Conservation (phyloP, 2,329 filamentous ascomycete genomes). For the Botryotinia convoluta region DNA sequence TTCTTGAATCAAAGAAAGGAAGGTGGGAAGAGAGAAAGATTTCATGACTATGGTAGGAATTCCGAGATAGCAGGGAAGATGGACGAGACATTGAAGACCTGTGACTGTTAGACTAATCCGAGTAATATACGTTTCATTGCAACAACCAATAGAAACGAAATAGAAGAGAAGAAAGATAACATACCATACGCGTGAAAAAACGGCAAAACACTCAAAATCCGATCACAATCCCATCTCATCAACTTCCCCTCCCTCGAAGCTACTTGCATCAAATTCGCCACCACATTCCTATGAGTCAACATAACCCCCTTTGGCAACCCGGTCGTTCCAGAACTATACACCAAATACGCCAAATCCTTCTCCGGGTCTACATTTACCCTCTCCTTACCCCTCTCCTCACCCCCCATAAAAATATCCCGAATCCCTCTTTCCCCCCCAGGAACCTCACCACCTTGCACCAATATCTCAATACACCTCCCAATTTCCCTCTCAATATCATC, state of each 20-base stretch:
- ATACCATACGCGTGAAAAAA: conserved; percentile 8
- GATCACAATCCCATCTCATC: conserved; percentile 46
- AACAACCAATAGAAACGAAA: neutral
- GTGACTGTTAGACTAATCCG: neutral
- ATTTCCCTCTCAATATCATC: neutral
- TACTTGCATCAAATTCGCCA: conserved; percentile 20
- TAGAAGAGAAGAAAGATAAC: neutral
- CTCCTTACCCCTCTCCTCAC: neutral
- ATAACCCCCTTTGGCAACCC: conserved; percentile 82
- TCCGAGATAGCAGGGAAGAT: conserved; percentile 47
- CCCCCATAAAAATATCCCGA: neutral
- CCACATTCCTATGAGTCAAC: conserved; percentile 39
- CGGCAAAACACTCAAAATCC: neutral
- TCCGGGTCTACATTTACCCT: neutral
- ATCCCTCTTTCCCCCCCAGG: neutral
- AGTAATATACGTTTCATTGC: neutral
- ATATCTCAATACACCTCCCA: neutral
- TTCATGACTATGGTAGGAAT: conserved; percentile 56
- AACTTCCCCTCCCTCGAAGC: conserved; percentile 36
- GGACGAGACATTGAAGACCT: conserved; percentile 48
- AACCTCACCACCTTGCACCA: neutral
- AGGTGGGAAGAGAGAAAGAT: conserved; percentile 53
- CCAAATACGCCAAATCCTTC: conserved; percentile 57
- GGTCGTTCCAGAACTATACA: conserved; percentile 77
- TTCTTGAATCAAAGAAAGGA: conserved; percentile 49